Evolutionary conservation across 2,329 filamentous ascomycete species (phyloP).

Genomic region (Diplodia corticola): DNA sequence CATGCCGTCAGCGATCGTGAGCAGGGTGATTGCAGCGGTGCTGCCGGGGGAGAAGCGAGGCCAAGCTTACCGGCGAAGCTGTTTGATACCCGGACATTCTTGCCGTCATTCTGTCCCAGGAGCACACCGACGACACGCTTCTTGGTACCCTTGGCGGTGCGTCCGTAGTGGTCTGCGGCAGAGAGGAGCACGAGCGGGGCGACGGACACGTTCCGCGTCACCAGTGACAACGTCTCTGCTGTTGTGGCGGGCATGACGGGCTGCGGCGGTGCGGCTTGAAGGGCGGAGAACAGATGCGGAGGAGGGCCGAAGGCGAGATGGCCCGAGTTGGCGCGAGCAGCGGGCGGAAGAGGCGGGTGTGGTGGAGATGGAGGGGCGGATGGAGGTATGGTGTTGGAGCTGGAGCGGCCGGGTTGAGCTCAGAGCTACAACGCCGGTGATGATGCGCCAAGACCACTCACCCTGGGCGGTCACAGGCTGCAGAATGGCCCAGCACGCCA

Average conservation of each 20-base stretch:
- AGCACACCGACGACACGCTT: slow-evolving; percentile 91
- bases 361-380: neutral
- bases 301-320: neutral
- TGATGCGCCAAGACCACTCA: slow-evolving; percentile 15
- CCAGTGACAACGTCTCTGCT: slow-evolving; percentile 91
- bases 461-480: slow-evolving; percentile 12
- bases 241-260: slow-evolving; percentile 89
- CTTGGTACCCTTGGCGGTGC: slow-evolving; percentile 84
- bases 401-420: slow-evolving; percentile 17
- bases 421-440: slow-evolving; percentile 19
- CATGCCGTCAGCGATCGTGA: slow-evolving; percentile 28
- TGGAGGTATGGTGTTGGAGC: slow-evolving; percentile 17
- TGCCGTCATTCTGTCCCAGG: slow-evolving; percentile 92
- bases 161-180: slow-evolving; percentile 96
- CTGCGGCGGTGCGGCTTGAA: slow-evolving; percentile 17
- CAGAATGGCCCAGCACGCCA: slow-evolving; percentile 7
- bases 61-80: slow-evolving; percentile 82
- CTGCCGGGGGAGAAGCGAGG: neutral
- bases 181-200: slow-evolving; percentile 97
- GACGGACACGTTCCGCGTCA: slow-evolving; percentile 93
- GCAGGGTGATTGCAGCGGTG: neutral
- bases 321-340: neutral
- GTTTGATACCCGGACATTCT: slow-evolving; percentile 96
- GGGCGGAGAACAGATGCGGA: slow-evolving; percentile 2
- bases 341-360: neutral